Base-by-base conservation (phyloP, 805 yeast species). In the Cyberlindnera suaveolens region DNA sequence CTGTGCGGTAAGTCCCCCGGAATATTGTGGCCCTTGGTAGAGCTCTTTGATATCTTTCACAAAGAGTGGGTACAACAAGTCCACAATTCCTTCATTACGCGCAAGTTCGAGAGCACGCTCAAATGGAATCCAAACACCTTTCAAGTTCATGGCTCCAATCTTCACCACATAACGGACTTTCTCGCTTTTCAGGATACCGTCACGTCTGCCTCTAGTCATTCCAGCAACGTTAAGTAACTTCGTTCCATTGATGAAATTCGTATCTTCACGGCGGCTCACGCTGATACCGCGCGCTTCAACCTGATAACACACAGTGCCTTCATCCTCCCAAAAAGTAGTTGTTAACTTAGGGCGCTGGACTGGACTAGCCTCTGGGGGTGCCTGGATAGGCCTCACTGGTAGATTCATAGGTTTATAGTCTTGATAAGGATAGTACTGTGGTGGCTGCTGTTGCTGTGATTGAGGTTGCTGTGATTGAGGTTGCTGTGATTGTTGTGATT, bases 281-380 rank as follows among this genome's bases (percentile, higher is more conserved):
- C 80, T 68, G 31, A 80, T 80, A 42, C 80, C 80, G 54, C 80
- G 78, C 39, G 83, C 80, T 47, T 80, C 86, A 39, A 80, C 86
- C 59, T 80, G 87, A 60, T 80, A 80, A 55, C 87, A 80, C 36
- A 80, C 65, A 1, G 87, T 80, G 52, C 77, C 78, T 53, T 80
- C 86, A 56, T 80, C 86, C 61, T 80, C 86, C 86, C 86, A 80
- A 80, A 79, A 78, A 11, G 85, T 80, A 19, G 86, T 80, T 37
- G 85, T 80, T 44, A 80, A 79, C 48, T 82, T 68, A 8, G 84
- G 86, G 30, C 83, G 65, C 31, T 38, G 40, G 40, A 34, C 23
- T 17, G 39, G n/a, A 37, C 23, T 8, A 6, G 31, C 20, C 15
- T 32, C 26, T 11, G 26, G 13, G 5, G 34, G 33, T 14, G 38